Base-by-base conservation (phyloP, 331 rosid species). In the Acacia pycnantha region DNA sequence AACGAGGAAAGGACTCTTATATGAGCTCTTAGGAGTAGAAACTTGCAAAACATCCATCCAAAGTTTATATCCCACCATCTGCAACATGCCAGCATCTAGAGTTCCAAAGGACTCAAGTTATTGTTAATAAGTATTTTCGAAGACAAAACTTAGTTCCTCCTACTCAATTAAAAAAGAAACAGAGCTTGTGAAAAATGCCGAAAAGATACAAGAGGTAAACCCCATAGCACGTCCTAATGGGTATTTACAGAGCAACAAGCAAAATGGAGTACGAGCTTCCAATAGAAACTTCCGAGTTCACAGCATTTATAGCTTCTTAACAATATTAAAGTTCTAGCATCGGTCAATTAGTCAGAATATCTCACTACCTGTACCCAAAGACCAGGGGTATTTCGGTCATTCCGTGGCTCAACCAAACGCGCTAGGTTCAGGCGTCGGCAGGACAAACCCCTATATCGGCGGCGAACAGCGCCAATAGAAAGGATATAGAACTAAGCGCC, bases 351-450 rank as follows among this genome's bases (percentile, higher is more conserved):
- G 90, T 77, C 79, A 44, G 86, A 73, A 76, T 73, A 77, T 77
- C 68, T 22, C 73, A 58, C 84, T 5, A 65, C 59, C 44, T 48
- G 64, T 9, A 81, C 40, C 79, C 73, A 44, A 62, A 44, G 2
- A 5, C 46, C 31, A 65, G 77, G 94, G 94, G 82, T 76, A 86
- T 40, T 86, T 71, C 8, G 33, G 97, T 79, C 84, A 93, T 86
- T 86, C 64, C 11, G 5, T 16, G 14, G 43, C 41, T 9, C 59
- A 54, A 44, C 51, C 62, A 13, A 44, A 66, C 9, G 31, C 35
- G 50, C 29, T 11, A 5, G 9, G 74, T 43, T 70, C 53, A 69
- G 40, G 64, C 84, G 71, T 85, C 89, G 84, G 84, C 84, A 76
- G 64, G 72, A 46, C 56, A 47, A 61, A 18, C 26, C 58, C 54